Percentiles rank a stretch among this genome's conserved stretches.
Evolutionary conservation across 73 alveolate species (phyloP).

Genomic region (Blepharisma stoltei): DNA sequence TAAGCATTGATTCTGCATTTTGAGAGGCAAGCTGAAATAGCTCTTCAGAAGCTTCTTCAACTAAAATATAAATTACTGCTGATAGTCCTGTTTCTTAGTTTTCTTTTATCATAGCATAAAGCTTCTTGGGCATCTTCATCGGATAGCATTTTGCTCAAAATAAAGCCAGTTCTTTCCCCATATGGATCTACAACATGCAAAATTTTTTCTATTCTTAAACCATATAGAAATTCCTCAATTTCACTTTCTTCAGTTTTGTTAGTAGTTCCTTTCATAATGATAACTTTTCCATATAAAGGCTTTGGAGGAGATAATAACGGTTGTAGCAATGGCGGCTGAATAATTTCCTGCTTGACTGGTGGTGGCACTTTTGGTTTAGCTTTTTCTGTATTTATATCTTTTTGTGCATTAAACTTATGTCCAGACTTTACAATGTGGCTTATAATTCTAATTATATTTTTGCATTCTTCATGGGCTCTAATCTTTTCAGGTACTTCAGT

Average conservation of each 20-base stretch:
- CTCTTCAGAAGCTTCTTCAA: constrained; percentile 1
- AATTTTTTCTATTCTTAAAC: background rate
- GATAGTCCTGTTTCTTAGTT: background rate
- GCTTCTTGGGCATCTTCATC: constrained; percentile 5
- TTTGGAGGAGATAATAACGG: background rate
- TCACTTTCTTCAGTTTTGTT: background rate
- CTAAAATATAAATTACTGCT: background rate
- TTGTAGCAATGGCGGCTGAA: background rate
- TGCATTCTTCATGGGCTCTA: background rate
- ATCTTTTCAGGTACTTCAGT: background rate
- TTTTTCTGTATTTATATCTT: background rate
- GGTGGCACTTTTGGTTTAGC: background rate
- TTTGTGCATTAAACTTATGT: background rate
- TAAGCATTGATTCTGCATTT: background rate
- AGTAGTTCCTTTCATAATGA: background rate
- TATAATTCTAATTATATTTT: background rate
- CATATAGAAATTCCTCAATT: background rate
- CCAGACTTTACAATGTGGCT: background rate
- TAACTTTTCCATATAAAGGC: background rate
- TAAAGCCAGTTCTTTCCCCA: background rate
- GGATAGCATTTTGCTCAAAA: background rate
- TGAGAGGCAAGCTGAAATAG: background rate
- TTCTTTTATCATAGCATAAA: background rate
- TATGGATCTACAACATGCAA: background rate
- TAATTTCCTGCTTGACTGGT: background rate